Percentiles rank a stretch among this genome's conserved stretches.
Conservation (phyloP, 2,329 filamentous ascomycete species). For the Exophiala phaeomuriformis region DNA sequence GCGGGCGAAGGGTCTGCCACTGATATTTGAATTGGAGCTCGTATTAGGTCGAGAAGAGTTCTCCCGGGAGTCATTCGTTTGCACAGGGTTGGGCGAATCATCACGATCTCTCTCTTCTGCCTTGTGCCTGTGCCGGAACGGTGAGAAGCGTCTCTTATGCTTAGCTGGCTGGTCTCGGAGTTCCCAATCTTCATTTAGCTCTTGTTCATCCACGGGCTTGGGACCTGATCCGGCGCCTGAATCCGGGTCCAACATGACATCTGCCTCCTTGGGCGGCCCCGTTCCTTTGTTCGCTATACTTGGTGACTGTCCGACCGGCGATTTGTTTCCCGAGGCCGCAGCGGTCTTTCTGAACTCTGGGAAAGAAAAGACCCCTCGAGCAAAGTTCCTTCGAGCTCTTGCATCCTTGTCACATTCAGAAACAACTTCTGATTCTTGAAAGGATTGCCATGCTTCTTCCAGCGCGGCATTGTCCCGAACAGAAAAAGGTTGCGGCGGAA, state of each 20-base stretch:
- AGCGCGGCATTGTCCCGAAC: conserved; percentile 70
- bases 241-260: conserved; percentile 20
- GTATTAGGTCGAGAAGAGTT: conserved; percentile 1
- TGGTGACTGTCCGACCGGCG: conserved; percentile 1
- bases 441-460: conserved; percentile 66
- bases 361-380: conserved; percentile 22
- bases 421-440: conserved; percentile 34
- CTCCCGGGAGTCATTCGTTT: background rate
- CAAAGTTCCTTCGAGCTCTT: conserved; percentile 11
- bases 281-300: background rate
- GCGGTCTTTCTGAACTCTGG: conserved; percentile 17
- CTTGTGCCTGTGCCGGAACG: conserved; percentile 28
- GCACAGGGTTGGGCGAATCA: conserved; percentile 22
- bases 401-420: conserved; percentile 1
- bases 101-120: conserved; percentile 30
- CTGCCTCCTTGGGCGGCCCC: conserved; percentile 2
- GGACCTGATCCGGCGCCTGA: background rate
- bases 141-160: conserved; percentile 33
- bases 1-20: conserved; percentile 44
- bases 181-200: conserved; percentile 15
- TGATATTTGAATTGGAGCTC: conserved; percentile 34
- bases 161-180: conserved; percentile 11
- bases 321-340: background rate
- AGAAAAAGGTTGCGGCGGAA: conserved; percentile 69
- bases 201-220: conserved; percentile 22